Conservation (phyloP, 306 rosid genomes). For the Fagus crenata region DNA sequence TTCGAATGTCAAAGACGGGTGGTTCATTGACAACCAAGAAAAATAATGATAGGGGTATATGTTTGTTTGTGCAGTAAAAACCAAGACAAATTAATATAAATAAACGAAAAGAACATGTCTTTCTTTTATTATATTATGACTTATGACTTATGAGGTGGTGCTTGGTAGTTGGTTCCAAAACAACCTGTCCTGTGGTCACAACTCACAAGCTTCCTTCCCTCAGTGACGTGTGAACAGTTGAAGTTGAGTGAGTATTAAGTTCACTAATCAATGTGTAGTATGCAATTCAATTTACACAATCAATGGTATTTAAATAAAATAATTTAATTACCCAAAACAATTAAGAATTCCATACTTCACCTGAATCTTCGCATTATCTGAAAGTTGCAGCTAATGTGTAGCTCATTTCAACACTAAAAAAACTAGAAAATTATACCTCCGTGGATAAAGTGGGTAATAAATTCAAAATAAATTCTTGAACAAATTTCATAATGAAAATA, state of each 20-base stretch:
- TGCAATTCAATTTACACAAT: no score
- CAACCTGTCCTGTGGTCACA: constrained; percentile 30
- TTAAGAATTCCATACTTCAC: no score
- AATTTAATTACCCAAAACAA: no score
- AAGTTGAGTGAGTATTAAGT: constrained; percentile 50
- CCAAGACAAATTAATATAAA: no score
- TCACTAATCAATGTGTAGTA: constrained; percentile 33
- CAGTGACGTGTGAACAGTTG: constrained; percentile 47
- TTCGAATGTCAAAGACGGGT: constrained; percentile 21
- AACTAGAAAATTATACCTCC: no score
- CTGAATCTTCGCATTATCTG: no score
- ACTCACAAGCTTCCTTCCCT: constrained; percentile 46
- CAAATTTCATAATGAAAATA: background rate
- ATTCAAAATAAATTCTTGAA: background rate
- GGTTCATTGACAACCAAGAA: constrained; percentile 25
- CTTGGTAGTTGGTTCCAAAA: constrained; percentile 34
- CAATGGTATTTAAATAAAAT: no score
- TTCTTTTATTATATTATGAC: background rate
- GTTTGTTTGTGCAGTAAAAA: no score
- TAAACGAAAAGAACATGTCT: no score
- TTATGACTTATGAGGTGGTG: constrained; percentile 6
- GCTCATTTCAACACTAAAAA: no score
- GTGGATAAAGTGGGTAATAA: background rate
- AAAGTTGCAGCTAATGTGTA: no score
- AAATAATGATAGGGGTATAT: background rate